Conservation (phyloP, 1,284 basidiomycete genomes). For the Pyrrhoderma lamaoense region DNA sequence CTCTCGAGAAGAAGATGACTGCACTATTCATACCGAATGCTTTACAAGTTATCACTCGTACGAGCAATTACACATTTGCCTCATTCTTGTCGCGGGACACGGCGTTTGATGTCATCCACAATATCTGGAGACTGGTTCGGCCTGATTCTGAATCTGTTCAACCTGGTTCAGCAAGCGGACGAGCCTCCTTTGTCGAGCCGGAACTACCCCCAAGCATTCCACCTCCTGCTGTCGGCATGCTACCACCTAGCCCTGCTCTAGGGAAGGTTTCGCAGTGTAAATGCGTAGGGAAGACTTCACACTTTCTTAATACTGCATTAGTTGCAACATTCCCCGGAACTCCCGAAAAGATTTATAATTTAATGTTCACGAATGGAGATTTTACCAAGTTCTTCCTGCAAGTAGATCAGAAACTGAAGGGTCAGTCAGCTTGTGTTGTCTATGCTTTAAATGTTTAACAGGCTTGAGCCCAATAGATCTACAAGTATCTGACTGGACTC, state of each 20-base stretch:
- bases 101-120: constrained; percentile 92
- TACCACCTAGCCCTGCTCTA: neutral
- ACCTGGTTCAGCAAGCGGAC: constrained; percentile 24
- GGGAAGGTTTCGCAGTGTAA: constrained; percentile 65
- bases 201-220: constrained; percentile 21
- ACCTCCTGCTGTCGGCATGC: constrained; percentile 13
- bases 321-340: constrained; percentile 80
- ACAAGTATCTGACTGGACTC: constrained; percentile 88
- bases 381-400: constrained; percentile 94
- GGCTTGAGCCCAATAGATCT: constrained; percentile 50
- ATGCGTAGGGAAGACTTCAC: constrained; percentile 67
- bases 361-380: constrained; percentile 93
- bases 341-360: constrained; percentile 91
- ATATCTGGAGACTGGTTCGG: constrained; percentile 90
- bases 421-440: constrained; percentile 38
- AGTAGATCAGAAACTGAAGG: constrained; percentile 82
- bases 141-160: constrained; percentile 57
- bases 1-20: constrained; percentile 97
- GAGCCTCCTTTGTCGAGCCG: constrained; percentile 14
- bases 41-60: constrained; percentile 82
- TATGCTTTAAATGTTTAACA: neutral
- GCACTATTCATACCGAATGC: constrained; percentile 98
- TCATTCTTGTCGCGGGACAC: constrained; percentile 96
- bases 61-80: constrained; percentile 86
- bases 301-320: constrained; percentile 70